Percentiles rank a stretch among this genome's conserved stretches.
phyloP scores from a whole-genome alignment of 257 asterid species.

The Nicotiana undulata region DNA sequence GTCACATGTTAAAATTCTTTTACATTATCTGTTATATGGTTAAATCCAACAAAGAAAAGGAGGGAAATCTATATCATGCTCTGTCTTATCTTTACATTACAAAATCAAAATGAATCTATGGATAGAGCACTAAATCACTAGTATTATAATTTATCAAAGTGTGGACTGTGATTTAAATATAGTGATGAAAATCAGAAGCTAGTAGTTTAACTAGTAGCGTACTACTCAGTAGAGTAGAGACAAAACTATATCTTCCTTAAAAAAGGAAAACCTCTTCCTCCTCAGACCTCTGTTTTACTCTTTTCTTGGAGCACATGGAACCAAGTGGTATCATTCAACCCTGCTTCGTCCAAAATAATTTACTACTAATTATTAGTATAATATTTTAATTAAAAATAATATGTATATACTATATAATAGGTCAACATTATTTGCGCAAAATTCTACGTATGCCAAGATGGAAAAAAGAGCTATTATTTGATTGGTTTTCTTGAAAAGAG shows the following conservation, averaged over 20 bases:
- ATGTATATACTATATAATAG: too few species aligned
- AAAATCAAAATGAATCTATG: neutral
- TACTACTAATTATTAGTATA: too few species aligned
- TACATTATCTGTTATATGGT: neutral
- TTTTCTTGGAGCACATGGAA: neutral
- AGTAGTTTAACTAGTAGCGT: too few species aligned
- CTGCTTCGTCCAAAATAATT: too few species aligned
- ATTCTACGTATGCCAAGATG: too few species aligned
- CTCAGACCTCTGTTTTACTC: neutral
- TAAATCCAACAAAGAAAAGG: neutral
- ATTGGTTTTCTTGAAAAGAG: too few species aligned
- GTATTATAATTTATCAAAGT: neutral
- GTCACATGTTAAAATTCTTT: neutral
- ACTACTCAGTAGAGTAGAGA: slow-evolving; percentile 31
- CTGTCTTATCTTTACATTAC: neutral
- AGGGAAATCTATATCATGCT: neutral
- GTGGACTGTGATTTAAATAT: neutral
- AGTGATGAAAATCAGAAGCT: neutral
- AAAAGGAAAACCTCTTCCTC: too few species aligned
- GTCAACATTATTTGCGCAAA: too few species aligned
- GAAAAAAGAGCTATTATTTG: too few species aligned
- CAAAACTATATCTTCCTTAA: slow-evolving; percentile 11
- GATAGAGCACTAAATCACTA: neutral
- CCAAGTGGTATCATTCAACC: too few species aligned
- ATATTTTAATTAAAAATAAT: too few species aligned